Evolutionary conservation across 768 basidiomycete species (phyloP).

Genomic region (Psilocybe sp.): DNA sequence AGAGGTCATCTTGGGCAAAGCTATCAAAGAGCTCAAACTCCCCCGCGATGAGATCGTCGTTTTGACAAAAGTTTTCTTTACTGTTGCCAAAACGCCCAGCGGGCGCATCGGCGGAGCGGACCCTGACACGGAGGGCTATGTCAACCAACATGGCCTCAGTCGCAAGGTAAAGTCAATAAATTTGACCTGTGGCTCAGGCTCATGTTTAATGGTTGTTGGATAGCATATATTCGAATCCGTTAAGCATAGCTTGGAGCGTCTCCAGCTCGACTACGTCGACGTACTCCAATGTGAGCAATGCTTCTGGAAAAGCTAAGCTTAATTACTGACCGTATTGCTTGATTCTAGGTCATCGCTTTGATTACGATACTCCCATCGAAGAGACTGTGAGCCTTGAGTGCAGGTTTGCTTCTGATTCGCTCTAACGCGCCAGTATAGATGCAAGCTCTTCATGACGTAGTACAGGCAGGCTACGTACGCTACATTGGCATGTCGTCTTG

Average conservation of each 20-base stretch:
- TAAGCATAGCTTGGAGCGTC: constrained; percentile 57
- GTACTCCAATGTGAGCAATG: constrained; percentile 57
- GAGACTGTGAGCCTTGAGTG: constrained; percentile 35
- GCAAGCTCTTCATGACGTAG: constrained; percentile 70
- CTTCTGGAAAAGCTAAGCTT: constrained; percentile 16
- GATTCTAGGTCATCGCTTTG: constrained; percentile 49
- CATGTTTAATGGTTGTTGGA: constrained; percentile 10
- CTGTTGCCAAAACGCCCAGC: constrained; percentile 27
- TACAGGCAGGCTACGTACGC: constrained; percentile 59
- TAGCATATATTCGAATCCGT: constrained; percentile 75
- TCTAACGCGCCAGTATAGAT: constrained; percentile 32
- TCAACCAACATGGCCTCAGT: constrained; percentile 49
- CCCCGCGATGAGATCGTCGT: constrained; percentile 81
- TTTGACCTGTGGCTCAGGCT: background rate
- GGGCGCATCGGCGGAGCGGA: constrained; percentile 11
- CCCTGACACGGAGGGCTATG: constrained; percentile 42
- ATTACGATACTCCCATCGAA: constrained; percentile 54
- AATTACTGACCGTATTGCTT: background rate
- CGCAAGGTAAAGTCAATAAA: constrained; percentile 23
- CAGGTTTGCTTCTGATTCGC: background rate
- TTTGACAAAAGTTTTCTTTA: constrained; percentile 56
- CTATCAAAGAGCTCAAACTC: constrained; percentile 61
- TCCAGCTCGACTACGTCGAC: constrained; percentile 77
- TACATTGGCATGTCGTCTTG: constrained; percentile 61
- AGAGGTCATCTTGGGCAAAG: constrained; percentile 68